Conservation (phyloP, 129 eudicot genomes). For the Gnaphalium uliginosum region DNA sequence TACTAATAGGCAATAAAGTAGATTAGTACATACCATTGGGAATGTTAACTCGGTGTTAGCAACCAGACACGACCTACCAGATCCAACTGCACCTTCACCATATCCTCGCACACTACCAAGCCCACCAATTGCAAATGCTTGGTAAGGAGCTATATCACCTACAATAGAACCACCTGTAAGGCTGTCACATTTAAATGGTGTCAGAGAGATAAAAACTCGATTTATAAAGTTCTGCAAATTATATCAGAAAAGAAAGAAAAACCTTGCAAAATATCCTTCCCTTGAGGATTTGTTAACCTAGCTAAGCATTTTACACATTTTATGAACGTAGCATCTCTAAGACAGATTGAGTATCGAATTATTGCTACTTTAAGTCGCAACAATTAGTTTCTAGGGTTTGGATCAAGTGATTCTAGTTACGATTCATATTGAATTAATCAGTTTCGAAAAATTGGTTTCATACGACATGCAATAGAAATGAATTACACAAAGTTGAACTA, state of each 20-base stretch:
- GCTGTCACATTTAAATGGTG: slow-evolving; percentile 43
- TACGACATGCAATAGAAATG: too few species aligned
- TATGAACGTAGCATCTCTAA: neutral
- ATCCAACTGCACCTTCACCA: slow-evolving; percentile 95
- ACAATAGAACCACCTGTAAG: slow-evolving; percentile 92
- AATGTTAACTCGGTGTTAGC: slow-evolving; percentile 85
- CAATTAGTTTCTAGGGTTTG: neutral
- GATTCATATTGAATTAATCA: too few species aligned
- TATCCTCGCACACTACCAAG: slow-evolving; percentile 93
- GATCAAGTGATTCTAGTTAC: neutral
- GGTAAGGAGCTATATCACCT: slow-evolving; percentile 98
- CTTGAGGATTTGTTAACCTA: neutral
- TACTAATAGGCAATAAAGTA: slow-evolving; percentile 4
- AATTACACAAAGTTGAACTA: too few species aligned
- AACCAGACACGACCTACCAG: slow-evolving; percentile 91
- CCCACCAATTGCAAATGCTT: slow-evolving; percentile 97
- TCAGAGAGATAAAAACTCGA: neutral
- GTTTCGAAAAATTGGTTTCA: too few species aligned
- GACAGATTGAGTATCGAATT: neutral
- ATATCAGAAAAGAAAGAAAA: neutral
- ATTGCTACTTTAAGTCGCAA: too few species aligned
- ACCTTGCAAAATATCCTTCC: neutral
- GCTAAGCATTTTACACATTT: too few species aligned
- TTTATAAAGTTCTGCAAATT: too few species aligned
- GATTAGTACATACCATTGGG: slow-evolving; percentile 65